phyloP scores from a whole-genome alignment of 2,329 filamentous ascomycete species.

The Beauveria caledonica region DNA sequence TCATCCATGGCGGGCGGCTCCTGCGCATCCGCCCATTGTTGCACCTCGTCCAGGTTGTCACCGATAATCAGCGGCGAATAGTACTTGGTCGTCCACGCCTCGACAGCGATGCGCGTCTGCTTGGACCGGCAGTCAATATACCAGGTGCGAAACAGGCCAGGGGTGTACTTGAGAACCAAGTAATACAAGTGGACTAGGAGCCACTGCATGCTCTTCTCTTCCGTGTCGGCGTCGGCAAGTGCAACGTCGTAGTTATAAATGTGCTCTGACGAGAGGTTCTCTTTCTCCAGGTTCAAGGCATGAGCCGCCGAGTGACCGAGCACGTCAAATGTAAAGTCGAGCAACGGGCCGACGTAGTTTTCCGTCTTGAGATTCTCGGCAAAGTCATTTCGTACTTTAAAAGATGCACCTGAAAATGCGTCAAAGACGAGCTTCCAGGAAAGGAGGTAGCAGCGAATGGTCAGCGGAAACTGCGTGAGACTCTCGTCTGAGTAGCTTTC shows the following conservation, averaged over 20 bases:
- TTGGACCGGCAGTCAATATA: conserved; percentile 73
- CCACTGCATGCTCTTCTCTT: conserved; percentile 72
- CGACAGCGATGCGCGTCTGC: conserved; percentile 71
- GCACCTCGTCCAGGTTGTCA: conserved; percentile 58
- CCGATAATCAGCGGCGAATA: conserved; percentile 65
- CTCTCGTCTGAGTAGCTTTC: conserved; percentile 57
- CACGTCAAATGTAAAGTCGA: conserved; percentile 77
- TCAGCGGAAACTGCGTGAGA: conserved; percentile 59
- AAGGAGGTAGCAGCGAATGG: conserved; percentile 71
- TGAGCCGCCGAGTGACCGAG: conserved; percentile 70
- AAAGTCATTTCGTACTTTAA: conserved; percentile 77
- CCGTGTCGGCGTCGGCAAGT: conserved; percentile 46
- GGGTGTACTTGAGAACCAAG: conserved; percentile 65
- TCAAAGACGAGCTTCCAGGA: conserved; percentile 90
- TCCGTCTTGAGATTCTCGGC: conserved; percentile 69
- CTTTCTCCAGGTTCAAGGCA: conserved; percentile 65
- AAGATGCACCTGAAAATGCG: conserved; percentile 68
- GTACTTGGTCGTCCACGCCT: conserved; percentile 77
- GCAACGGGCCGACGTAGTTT: conserved; percentile 57
- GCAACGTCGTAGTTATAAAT: conserved; percentile 47
- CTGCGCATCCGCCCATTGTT: conserved; percentile 54
- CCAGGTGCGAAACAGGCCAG: conserved; percentile 75
- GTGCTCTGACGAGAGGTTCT: conserved; percentile 49
- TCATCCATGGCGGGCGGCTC: conserved; percentile 42
- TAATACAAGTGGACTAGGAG: conserved; percentile 83